A percentile compares a stretch with the other conserved stretches of the same genome.
Conservation (phyloP, 495 filamentous ascomycete species). For the Eremomyces bilateralis region DNA sequence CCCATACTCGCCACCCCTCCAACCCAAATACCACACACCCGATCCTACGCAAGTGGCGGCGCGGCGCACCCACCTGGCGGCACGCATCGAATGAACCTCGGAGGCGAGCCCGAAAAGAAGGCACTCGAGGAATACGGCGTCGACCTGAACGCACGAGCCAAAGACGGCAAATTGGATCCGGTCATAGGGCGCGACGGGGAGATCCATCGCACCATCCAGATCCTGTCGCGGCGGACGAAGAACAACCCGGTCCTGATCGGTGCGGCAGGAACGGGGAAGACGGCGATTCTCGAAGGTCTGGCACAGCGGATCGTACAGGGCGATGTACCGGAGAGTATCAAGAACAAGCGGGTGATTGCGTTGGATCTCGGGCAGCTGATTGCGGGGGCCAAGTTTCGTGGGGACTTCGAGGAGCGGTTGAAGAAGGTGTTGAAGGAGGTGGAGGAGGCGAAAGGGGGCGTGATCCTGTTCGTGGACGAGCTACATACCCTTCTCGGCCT, state of each 20-base stretch:
- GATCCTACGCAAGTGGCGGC: conserved; percentile 54
- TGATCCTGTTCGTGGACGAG: conserved; percentile 93
- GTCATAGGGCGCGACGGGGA: conserved; percentile 84
- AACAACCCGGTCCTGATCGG: conserved; percentile 95
- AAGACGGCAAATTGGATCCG: conserved; percentile 77
- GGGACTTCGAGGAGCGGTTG: conserved; percentile 87
- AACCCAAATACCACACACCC: conserved; percentile 9
- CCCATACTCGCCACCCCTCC: conserved; percentile 4
- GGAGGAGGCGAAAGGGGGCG: conserved; percentile 62
- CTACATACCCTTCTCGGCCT: conserved; percentile 79
- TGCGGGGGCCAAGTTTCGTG: conserved; percentile 84
- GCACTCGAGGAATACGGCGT: conserved; percentile 80
- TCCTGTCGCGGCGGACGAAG: conserved; percentile 81
- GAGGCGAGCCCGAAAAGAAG: conserved; percentile 58
- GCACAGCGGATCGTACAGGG: conserved; percentile 78
- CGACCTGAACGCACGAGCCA: conserved; percentile 72
- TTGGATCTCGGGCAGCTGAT: conserved; percentile 82
- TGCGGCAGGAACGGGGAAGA: conserved; percentile 84
- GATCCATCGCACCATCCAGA: conserved; percentile 84
- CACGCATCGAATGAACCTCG: conserved; percentile 78
- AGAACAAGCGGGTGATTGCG: conserved; percentile 73
- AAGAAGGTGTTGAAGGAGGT: conserved; percentile 85
- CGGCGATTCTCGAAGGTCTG: conserved; percentile 79
- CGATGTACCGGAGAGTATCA: conserved; percentile 91
- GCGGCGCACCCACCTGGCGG: conserved; percentile 80